These are phyloP conservation scores for Xylariaceae sp. DNA, from an alignment of 2,329 filamentous ascomycete species.

Conservation along the genomic window DNA sequence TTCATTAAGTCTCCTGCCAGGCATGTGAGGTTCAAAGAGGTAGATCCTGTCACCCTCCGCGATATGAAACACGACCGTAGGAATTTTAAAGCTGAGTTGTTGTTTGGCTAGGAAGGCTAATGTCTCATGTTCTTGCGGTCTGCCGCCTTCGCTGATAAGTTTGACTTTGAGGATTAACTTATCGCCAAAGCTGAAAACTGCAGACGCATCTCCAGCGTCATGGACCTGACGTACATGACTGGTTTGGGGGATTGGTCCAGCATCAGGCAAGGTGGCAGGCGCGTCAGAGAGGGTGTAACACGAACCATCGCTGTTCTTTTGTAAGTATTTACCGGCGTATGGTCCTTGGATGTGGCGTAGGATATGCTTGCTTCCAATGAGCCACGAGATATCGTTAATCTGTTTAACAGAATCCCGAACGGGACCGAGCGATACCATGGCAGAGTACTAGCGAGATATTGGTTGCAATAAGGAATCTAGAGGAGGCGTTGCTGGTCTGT, in stretches of 20 bases:
- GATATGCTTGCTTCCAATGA: conserved; percentile 22
- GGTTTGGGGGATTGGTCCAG: conserved; percentile 12
- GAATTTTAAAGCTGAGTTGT: conserved; percentile 6
- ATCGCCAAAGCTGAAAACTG: conserved; percentile 10
- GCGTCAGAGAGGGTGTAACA: conserved; percentile 20
- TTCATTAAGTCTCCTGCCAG: conserved; percentile 23
- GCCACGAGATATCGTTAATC: conserved; percentile 25
- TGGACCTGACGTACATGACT: conserved; percentile 20
- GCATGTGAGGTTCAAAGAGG: conserved; percentile 11
- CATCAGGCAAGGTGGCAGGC: conserved; percentile 10
- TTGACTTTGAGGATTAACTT: conserved; percentile 9
- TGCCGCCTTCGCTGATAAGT: not conserved
- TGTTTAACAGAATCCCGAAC: conserved; percentile 26
- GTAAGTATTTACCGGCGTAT: conserved; percentile 14
- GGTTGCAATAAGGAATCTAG: no score
- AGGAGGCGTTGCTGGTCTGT: no score
- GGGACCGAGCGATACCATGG: not conserved
- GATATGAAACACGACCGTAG: conserved; percentile 7
- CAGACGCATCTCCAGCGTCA: conserved; percentile 10
- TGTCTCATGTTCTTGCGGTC: conserved; percentile 4
- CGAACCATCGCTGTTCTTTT: conserved; percentile 19
- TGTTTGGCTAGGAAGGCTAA: conserved; percentile 7
- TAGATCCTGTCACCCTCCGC: conserved; percentile 1
- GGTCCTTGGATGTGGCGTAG: conserved; percentile 19
- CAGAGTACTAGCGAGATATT: no score